Base-by-base conservation (phyloP, 225 moss, liverwort and hornwort species). In the Thuidium tamariscinum region DNA sequence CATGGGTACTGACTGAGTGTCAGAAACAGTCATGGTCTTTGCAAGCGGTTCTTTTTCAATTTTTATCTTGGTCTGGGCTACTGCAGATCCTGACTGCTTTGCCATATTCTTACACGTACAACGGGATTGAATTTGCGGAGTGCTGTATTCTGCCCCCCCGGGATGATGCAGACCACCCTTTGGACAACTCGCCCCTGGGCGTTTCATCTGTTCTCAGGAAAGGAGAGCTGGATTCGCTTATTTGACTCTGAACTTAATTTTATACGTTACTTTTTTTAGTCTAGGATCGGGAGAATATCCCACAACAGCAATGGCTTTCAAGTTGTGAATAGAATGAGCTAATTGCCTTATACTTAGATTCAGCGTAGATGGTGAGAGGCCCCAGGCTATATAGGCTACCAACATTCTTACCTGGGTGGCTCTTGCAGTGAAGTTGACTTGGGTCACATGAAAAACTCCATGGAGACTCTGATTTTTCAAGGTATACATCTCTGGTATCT, bases 141-240 rank as follows among this genome's bases (percentile, higher is more conserved):
- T 95, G 95, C 84, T 97, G 97, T 74, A 94, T 96, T 83, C 89
- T 96, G 64, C 97, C 95, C 57, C 92, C 96, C 19, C 64, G 90
- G 54, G 94, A 97, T 87, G 84, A 56, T 34, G 86, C 82, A 34
- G 88, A 97, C 84, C 85, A 91, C 85, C 91, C 91, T 61, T 44
- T 85, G 46, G 85, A 89, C 39, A 92, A 92, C 80, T 42, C 88
- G 27, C 96, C 93, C 60, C 82, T 93, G 22, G 96, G 97, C 55
- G 92, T 97, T 81, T 92, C 97, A 59, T 97, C 96, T 41, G 91
- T 91, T 81, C 61, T 97, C 41, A 95, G 90, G 77, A 94, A 87
- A 65, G 94, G 94, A 84, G 96, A 95, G 80, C 44, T 88, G 37
- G 96, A 97, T 86, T 97, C 97, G 48, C 83, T 97, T 75, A 96